Evolutionary conservation across 2,329 filamentous ascomycete species (phyloP), one percentile per base, ranked within the genome.

Genomic region (Lomentospora prolificans): DNA sequence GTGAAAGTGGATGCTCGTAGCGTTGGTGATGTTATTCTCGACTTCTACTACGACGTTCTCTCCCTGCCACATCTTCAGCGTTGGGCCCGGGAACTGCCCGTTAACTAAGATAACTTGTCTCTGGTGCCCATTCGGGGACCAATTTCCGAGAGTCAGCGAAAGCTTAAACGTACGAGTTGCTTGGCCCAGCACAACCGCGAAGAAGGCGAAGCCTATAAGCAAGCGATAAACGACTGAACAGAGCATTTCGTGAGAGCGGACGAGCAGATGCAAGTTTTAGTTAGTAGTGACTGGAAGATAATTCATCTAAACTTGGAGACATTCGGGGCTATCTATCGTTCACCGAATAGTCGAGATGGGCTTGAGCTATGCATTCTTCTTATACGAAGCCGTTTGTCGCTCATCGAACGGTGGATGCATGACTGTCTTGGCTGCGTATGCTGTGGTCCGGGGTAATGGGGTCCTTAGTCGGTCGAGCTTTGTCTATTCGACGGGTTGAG

Each of bases 1-100:
- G 54, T 80, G 77, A 33, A 70, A 78, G 60, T 80, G 78, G 3
- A 80, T 60, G 1, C 74, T 74, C 1, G 74, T 72, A 58, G 77
- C 74, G 53, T 69, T 71, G 0, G 76, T 73, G 22, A 76, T 70
- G 4, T 68, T 59, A 60, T 81, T 81, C 41, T 68, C 61, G 2
- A 80, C 73, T 3, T 64, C 60, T 4, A 78, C 65, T n/a, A 69
- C 62, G 3, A 78, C 70, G 22, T 67, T 64, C 55, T 82, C 78
- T 17, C 76, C 79, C 64, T 81, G 73, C 48, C 74, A 67, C 7
- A 78, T 71, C 51, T 77, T 72, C 7, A 87, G 72, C 1, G 72
- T 68, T 0, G 85, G 85, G 0, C 82, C 85, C 0, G 85, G 84
- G 51, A 79, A 81, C 61, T 81, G 73, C 9, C 76, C 77, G 59